phyloP scores from a whole-genome alignment of 805 yeast genomes.

The Pichia manshurica region DNA sequence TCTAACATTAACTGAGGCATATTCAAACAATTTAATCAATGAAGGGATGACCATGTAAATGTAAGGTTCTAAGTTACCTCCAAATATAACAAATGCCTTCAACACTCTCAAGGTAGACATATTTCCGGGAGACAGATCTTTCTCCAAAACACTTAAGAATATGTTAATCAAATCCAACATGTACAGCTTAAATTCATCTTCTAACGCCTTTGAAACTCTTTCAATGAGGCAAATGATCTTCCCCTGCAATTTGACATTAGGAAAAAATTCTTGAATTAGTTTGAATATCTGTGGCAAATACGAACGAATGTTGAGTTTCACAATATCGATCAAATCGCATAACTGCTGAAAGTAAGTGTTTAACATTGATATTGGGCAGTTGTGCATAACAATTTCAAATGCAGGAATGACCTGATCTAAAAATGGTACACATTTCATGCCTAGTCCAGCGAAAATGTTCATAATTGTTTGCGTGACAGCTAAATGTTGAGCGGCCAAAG shows the following conservation, averaged over 20 bases:
- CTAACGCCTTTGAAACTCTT: constrained; percentile 76
- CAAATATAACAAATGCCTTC: constrained; percentile 79
- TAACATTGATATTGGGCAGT: constrained; percentile 70
- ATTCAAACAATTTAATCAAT: constrained; percentile 74
- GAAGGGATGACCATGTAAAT: constrained; percentile 84
- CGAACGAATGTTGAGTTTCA: constrained; percentile 85
- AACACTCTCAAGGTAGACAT: constrained; percentile 67
- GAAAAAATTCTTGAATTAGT: constrained; percentile 70
- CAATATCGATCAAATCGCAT: constrained; percentile 71
- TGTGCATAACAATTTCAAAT: constrained; percentile 74
- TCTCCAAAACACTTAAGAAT: constrained; percentile 69
- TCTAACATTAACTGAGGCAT: constrained; percentile 53
- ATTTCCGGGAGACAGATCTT: constrained; percentile 56
- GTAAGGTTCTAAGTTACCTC: constrained; percentile 82
- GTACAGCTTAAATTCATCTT: constrained; percentile 85
- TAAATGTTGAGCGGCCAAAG: constrained; percentile 80
- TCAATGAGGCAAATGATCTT: constrained; percentile 78
- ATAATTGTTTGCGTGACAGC: constrained; percentile 92
- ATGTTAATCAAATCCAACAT: constrained; percentile 73
- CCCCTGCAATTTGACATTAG: constrained; percentile 57
- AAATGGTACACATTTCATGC: constrained; percentile 85
- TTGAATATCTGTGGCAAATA: constrained; percentile 69
- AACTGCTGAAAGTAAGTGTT: constrained; percentile 89
- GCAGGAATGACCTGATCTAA: constrained; percentile 86
- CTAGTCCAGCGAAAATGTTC: constrained; percentile 84